Conservation (phyloP, 805 yeast genomes). For the Starmera caribaea region DNA sequence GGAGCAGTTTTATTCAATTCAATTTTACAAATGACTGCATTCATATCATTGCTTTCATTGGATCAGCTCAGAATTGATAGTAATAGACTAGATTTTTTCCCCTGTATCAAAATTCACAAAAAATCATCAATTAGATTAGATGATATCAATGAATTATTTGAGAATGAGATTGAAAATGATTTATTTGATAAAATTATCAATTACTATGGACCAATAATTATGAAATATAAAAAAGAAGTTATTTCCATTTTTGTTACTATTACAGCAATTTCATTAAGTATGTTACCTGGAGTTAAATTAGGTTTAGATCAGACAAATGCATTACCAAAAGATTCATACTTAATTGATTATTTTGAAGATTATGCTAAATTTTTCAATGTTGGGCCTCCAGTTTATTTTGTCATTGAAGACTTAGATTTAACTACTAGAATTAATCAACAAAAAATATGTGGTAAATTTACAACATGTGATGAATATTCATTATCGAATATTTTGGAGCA, state of each 20-base stretch:
- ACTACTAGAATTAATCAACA: slow-evolving; percentile 57
- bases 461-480: slow-evolving; percentile 74
- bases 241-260: slow-evolving; percentile 46
- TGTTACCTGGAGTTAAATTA: slow-evolving; percentile 58
- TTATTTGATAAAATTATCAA: slow-evolving; percentile 33
- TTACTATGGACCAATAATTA: slow-evolving; percentile 43
- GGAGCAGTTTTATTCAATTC: slow-evolving; percentile 77
- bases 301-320: slow-evolving; percentile 91
- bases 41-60: slow-evolving; percentile 59
- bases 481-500: slow-evolving; percentile 75
- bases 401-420: slow-evolving; percentile 58
- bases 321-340: slow-evolving; percentile 72
- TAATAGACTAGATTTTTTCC: slow-evolving; percentile 50
- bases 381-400: slow-evolving; percentile 90
- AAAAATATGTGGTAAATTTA: slow-evolving; percentile 76
- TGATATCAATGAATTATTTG: slow-evolving; percentile 17
- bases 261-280: slow-evolving; percentile 58
- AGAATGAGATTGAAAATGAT: slow-evolving; percentile 19
- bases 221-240: slow-evolving; percentile 38
- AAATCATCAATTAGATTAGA: slow-evolving; percentile 9
- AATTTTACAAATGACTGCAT: slow-evolving; percentile 69
- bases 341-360: slow-evolving; percentile 73
- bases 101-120: slow-evolving; percentile 32
- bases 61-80: slow-evolving; percentile 56
- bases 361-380: slow-evolving; percentile 63